Evolutionary conservation across 2,329 filamentous ascomycete species (phyloP).

Genomic region (Sporothrix sp.): DNA sequence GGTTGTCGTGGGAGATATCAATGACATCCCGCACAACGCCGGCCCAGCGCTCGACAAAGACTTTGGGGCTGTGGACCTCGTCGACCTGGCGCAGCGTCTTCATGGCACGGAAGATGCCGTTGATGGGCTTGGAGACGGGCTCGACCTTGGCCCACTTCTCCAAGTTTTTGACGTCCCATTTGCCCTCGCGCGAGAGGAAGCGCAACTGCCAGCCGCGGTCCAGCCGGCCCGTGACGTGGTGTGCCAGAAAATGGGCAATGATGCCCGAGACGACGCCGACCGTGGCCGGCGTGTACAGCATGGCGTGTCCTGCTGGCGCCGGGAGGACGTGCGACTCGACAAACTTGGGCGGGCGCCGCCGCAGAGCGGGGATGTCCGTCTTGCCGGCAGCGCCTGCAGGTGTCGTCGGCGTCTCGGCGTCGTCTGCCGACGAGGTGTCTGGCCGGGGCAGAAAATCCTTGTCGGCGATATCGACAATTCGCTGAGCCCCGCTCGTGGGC

Average conservation of each 20-base stretch:
- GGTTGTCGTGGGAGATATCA: constrained; percentile 84
- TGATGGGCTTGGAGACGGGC: constrained; percentile 71
- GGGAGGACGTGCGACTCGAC: constrained; percentile 64
- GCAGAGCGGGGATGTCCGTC: constrained; percentile 37
- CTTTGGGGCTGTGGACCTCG: constrained; percentile 63
- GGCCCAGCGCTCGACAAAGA: constrained; percentile 61
- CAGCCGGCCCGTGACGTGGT: constrained; percentile 65
- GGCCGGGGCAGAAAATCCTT: constrained; percentile 26
- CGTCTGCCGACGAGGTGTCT: constrained; percentile 10
- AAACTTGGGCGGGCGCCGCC: constrained; percentile 38
- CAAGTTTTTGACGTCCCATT: constrained; percentile 97
- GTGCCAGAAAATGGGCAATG: constrained; percentile 70
- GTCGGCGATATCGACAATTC: constrained; percentile 28
- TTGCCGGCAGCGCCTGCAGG: constrained; percentile 31
- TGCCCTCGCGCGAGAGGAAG: constrained; percentile 77
- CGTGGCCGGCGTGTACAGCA: constrained; percentile 70
- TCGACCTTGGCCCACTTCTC: constrained; percentile 77
- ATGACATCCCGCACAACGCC: constrained; percentile 63
- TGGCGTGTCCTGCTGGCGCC: constrained; percentile 67
- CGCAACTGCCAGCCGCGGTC: constrained; percentile 85
- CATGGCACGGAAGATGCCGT: constrained; percentile 72
- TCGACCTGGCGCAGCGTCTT: constrained; percentile 91
- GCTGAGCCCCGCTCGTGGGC: too few relatives aligned
- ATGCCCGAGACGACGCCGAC: constrained; percentile 70
- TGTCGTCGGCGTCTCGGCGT: constrained; percentile 37